phyloP scores from a whole-genome alignment of 2,329 filamentous ascomycete species.

The Macrophomina tecta region DNA sequence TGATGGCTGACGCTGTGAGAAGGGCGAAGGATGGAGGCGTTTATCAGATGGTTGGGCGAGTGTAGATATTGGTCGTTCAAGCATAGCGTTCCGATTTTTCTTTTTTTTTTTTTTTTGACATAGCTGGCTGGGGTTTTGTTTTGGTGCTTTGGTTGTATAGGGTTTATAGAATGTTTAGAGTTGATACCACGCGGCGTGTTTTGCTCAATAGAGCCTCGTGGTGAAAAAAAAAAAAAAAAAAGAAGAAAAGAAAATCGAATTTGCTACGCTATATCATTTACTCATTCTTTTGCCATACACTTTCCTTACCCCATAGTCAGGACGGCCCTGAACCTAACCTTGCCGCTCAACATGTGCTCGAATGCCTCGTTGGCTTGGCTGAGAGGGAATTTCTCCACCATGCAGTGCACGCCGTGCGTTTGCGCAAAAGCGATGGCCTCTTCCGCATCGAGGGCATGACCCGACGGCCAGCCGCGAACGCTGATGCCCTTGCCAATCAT shows the following conservation, averaged over 20 bases:
- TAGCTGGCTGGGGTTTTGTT: no score
- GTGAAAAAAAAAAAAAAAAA: no score
- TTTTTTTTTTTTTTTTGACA: no score
- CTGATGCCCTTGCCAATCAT: constrained; percentile 56
- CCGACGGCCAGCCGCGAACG: constrained; percentile 60
- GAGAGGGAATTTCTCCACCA: constrained; percentile 61
- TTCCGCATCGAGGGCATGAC: constrained; percentile 59
- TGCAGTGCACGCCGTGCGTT: constrained; percentile 56
- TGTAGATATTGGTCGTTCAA: no score
- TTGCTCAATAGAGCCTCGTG: no score
- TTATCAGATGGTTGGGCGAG: not conserved
- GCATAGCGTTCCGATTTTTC: no score
- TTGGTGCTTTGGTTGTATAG: no score
- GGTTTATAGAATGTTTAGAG: no score
- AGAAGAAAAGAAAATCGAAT: no score
- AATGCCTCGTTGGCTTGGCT: constrained; percentile 58
- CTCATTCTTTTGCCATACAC: no score
- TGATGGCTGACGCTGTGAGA: not conserved
- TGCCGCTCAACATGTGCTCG: constrained; percentile 57
- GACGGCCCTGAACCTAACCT: constrained; percentile 59
- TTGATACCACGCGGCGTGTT: no score
- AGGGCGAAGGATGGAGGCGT: not conserved
- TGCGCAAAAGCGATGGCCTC: constrained; percentile 60
- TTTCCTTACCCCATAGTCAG: constrained; percentile 52
- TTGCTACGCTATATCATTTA: no score